Evolutionary conservation across 805 yeast species (phyloP).

Genomic region (Brettanomyces nanus): DNA sequence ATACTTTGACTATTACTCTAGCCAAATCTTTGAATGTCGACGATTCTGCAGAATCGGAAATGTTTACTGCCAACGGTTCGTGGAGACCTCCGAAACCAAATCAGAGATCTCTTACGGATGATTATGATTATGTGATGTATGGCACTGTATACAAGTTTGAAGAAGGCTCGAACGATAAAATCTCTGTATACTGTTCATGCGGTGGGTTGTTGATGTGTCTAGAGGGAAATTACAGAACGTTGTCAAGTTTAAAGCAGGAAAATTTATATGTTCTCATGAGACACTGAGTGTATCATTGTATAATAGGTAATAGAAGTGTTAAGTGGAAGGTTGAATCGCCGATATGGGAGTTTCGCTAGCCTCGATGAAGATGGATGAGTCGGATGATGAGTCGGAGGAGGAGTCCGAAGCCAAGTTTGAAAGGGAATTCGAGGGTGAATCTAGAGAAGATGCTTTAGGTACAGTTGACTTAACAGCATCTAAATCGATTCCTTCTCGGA

Average conservation of each 20-base stretch:
- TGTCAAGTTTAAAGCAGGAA: conserved; percentile 87
- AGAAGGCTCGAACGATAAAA: conserved; percentile 60
- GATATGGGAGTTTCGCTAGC: too few species aligned
- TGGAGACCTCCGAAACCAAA: conserved; percentile 83
- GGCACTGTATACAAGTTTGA: conserved; percentile 97
- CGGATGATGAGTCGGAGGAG: too few species aligned
- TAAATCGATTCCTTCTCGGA: conserved; percentile 38
- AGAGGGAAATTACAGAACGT: conserved; percentile 89
- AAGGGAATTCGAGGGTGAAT: too few species aligned
- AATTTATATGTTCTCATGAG: conserved; percentile 87
- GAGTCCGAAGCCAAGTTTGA: too few species aligned
- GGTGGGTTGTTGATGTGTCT: conserved; percentile 92
- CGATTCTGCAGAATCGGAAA: conserved; percentile 29
- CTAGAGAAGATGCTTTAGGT: too few species aligned
- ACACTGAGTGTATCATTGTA: conserved; percentile 23
- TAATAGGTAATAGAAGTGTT: conserved; percentile 1
- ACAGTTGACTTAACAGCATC: too few species aligned
- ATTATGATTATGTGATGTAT: conserved; percentile 96
- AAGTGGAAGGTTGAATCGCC: too few species aligned
- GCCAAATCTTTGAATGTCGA: conserved; percentile 65
- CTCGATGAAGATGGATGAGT: too few species aligned
- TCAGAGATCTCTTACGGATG: conserved; percentile 86
- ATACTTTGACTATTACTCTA: conserved; percentile 75
- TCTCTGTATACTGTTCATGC: conserved; percentile 88
- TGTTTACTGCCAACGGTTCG: conserved; percentile 38